A percentile compares a stretch with the other conserved stretches of the same genome.
Evolutionary conservation across 148 eudicot genomes (phyloP).

Genomic region (Fallopia convolvulus): DNA sequence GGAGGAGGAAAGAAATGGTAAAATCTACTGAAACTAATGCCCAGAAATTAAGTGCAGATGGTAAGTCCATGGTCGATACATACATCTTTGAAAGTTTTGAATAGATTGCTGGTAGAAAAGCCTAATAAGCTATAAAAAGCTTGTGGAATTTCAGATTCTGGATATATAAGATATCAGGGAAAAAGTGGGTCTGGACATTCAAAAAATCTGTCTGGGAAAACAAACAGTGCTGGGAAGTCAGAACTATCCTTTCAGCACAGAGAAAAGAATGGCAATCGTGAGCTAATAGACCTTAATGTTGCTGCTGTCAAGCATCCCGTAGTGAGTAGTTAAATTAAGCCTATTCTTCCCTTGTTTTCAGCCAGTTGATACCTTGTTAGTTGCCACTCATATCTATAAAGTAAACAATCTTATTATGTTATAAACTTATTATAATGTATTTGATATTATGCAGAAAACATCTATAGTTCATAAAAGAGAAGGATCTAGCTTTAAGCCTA

Average conservation of each 20-base stretch:
- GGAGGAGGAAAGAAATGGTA: constrained; percentile 11
- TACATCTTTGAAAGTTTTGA: constrained; percentile 30
- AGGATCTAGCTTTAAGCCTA: constrained; percentile 58
- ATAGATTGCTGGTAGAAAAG: constrained; percentile 24
- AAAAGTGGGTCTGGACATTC: constrained; percentile 28
- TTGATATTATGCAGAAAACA: constrained; percentile 43
- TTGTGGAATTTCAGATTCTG: constrained; percentile 26
- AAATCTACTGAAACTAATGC: constrained; percentile 19
- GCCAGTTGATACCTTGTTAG: neutral
- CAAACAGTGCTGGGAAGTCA: constrained; percentile 25
- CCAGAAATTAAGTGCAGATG: constrained; percentile 38
- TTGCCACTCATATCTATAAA: neutral
- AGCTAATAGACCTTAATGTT: constrained; percentile 53
- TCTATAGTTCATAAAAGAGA: constrained; percentile 52
- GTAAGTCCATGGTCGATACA: constrained; percentile 24
- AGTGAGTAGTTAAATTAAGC: constrained; percentile 54
- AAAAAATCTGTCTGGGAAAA: constrained; percentile 34
- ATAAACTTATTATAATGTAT: neutral
- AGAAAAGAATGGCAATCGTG: constrained; percentile 52
- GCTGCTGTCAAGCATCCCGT: constrained; percentile 46
- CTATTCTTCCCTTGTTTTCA: constrained; percentile 12
- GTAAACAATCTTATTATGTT: neutral
- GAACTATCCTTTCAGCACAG: constrained; percentile 37
- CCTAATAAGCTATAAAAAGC: constrained; percentile 47
- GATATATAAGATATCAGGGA: constrained; percentile 30